phyloP scores from a whole-genome alignment of 768 basidiomycete genomes.

The Cystobasidium tubakii region DNA sequence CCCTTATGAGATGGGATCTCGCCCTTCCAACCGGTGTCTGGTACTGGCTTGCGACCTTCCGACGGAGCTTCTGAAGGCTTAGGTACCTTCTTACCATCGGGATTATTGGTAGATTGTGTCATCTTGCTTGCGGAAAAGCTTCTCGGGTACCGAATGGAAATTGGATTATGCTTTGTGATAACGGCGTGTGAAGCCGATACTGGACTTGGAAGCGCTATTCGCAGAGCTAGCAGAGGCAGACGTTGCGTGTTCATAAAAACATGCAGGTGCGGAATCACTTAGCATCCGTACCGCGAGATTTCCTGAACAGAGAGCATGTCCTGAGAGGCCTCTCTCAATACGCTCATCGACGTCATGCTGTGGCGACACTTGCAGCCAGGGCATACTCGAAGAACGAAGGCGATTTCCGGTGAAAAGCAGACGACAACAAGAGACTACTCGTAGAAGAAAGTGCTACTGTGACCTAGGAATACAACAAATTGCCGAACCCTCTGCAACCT shows the following conservation, averaged over 20 bases:
- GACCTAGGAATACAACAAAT: no score
- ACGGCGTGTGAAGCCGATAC: background rate
- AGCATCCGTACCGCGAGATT: background rate
- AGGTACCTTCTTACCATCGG: conserved; percentile 17
- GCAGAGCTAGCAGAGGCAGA: no score
- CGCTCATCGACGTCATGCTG: background rate
- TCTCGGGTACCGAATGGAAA: background rate
- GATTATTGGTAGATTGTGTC: conserved; percentile 14
- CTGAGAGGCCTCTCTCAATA: background rate
- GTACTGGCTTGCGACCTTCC: conserved; percentile 22
- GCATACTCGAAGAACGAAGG: background rate
- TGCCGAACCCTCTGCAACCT: no score
- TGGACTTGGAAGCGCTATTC: no score
- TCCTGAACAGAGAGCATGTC: background rate
- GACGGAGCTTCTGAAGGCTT: conserved; percentile 13
- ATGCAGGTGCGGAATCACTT: background rate
- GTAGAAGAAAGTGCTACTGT: no score
- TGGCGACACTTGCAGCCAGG: background rate
- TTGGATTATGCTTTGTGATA: background rate
- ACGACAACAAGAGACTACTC: background rate
- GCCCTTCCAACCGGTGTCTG: conserved; percentile 33
- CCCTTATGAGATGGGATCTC: conserved; percentile 26
- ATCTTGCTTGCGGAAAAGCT: background rate
- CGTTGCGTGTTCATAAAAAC: background rate
- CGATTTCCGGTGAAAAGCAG: background rate